A percentile compares a stretch with the other conserved stretches of the same genome.
Conservation (phyloP, 352 stramenopile genomes). For the Globisporangium middletonii region DNA sequence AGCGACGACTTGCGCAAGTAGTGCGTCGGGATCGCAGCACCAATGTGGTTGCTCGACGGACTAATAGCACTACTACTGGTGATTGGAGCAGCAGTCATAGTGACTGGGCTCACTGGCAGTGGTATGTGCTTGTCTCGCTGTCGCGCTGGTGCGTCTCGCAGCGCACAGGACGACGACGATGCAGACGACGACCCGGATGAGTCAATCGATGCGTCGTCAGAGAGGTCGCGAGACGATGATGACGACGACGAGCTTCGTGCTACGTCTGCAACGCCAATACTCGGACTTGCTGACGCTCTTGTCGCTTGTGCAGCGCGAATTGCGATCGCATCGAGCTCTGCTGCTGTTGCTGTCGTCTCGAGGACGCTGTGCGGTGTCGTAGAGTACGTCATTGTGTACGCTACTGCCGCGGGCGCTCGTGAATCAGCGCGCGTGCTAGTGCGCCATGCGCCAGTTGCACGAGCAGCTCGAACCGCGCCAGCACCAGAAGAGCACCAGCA, state of each 20-base stretch:
- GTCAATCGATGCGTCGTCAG: not conserved
- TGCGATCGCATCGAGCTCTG: not conserved
- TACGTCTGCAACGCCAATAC: too few species aligned
- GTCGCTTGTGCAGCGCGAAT: not conserved
- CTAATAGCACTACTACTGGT: not conserved
- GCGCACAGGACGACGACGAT: not conserved
- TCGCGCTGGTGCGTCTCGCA: not conserved
- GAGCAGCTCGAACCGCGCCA: too few species aligned
- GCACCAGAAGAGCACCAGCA: too few species aligned
- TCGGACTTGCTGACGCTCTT: not conserved
- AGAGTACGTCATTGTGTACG: too few species aligned
- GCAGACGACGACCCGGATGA: not conserved
- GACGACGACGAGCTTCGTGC: not conserved
- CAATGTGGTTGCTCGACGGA: not conserved
- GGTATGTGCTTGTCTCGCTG: not conserved
- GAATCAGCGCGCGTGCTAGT: too few species aligned
- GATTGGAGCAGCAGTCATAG: not conserved
- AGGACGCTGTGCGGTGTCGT: not conserved
- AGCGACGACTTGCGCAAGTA: constrained; percentile 21
- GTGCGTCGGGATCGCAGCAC: not conserved
- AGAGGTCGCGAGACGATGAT: not conserved
- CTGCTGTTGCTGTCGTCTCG: not conserved
- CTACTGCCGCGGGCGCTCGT: too few species aligned
- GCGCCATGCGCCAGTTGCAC: too few species aligned
- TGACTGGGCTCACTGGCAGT: not conserved